These are phyloP conservation scores for Spiromastix sp. DNA, from an alignment of 2,329 filamentous ascomycete genomes.

Conservation along the genomic window DNA sequence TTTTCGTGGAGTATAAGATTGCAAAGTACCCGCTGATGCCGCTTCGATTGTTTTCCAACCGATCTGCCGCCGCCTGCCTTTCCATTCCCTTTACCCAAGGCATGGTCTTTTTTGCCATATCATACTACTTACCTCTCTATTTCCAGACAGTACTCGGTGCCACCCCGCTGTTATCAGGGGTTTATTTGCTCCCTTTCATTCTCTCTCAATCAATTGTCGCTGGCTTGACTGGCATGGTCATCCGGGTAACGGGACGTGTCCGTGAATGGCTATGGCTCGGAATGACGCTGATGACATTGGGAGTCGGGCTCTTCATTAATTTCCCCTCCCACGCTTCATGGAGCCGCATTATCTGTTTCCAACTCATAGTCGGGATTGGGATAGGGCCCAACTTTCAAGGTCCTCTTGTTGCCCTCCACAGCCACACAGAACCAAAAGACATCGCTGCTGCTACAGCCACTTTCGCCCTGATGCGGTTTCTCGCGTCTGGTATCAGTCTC, in stretches of 20 bases:
- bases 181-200: constrained; percentile 62
- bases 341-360: constrained; percentile 40
- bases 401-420: constrained; percentile 53
- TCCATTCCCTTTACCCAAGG: constrained; percentile 61
- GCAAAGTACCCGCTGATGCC: constrained; percentile 72
- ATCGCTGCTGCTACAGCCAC: constrained; percentile 54
- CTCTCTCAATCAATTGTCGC: constrained; percentile 56
- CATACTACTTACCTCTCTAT: constrained; percentile 76
- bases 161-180: constrained; percentile 58
- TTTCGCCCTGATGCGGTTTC: constrained; percentile 48
- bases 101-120: constrained; percentile 63
- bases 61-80: constrained; percentile 56
- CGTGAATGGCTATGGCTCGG: constrained; percentile 49
- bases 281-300: constrained; percentile 50
- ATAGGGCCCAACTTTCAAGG: constrained; percentile 53
- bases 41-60: constrained; percentile 54
- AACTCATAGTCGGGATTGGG: constrained; percentile 50
- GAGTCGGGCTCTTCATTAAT: constrained; percentile 55
- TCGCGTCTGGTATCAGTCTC: constrained; percentile 46
- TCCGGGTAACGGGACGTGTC: constrained; percentile 62
- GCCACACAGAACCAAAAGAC: constrained; percentile 47
- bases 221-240: constrained; percentile 52
- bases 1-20: constrained; percentile 60
- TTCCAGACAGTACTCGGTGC: constrained; percentile 65
- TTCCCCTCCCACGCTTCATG: constrained; percentile 43